These are phyloP conservation scores for Aspergillus amoenus DNA, from an alignment of 2,329 filamentous ascomycete species.

Conservation along the genomic window DNA sequence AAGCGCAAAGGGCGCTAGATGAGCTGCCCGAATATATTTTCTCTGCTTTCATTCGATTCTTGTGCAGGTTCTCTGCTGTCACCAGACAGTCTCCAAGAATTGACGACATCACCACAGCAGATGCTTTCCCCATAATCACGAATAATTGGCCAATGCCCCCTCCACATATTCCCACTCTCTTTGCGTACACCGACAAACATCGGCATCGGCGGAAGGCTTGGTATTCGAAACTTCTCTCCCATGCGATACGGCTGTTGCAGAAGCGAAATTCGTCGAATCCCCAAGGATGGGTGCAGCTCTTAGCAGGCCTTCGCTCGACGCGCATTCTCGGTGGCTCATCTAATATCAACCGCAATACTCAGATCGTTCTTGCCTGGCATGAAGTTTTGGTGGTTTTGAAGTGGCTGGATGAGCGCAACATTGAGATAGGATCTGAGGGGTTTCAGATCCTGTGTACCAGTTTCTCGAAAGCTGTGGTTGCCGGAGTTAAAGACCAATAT, in stretches of 20 bases:
- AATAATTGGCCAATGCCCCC: constrained; percentile 4
- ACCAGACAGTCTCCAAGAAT: constrained; percentile 12
- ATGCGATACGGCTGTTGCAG: constrained; percentile 38
- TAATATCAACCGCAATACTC: constrained; percentile 23
- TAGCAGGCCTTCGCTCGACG: constrained; percentile 30
- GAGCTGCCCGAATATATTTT: constrained; percentile 39
- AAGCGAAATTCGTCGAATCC: constrained; percentile 28
- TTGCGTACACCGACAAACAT: constrained; percentile 18
- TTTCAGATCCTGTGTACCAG: constrained; percentile 37
- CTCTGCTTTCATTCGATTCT: constrained; percentile 45
- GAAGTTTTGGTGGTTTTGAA: constrained; percentile 31
- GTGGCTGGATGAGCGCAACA: constrained; percentile 34
- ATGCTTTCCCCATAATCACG: constrained; percentile 32
- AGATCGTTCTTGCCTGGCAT: constrained; percentile 40
- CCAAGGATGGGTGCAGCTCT: constrained; percentile 38
- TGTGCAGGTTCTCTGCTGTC: constrained; percentile 35
- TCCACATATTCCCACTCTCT: constrained; percentile 17
- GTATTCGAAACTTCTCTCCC: constrained; percentile 31
- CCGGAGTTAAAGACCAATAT: constrained; percentile 28
- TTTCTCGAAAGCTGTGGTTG: constrained; percentile 36
- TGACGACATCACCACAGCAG: constrained; percentile 18
- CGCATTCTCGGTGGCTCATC: constrained; percentile 20
- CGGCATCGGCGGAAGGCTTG: constrained; percentile 15
- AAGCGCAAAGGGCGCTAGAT: constrained; percentile 23
- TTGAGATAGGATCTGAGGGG: constrained; percentile 32